A percentile compares a stretch with the other conserved stretches of the same genome.
These are phyloP conservation scores for Colletotrichum sojae DNA, from an alignment of 2,329 filamentous ascomycete genomes.

Conservation along the genomic window DNA sequence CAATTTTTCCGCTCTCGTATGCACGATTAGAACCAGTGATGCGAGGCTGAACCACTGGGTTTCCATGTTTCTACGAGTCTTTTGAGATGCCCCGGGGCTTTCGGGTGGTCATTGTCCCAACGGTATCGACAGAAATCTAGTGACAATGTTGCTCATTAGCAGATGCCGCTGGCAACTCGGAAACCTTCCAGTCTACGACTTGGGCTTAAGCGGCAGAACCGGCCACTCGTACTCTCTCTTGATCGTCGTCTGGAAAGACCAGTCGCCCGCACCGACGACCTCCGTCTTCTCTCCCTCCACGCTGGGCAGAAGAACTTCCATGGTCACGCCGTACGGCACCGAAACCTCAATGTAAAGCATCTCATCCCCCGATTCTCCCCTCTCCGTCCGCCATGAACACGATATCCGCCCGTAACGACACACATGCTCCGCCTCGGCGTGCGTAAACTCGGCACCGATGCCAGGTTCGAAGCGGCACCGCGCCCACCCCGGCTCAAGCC, in stretches of 20 bases:
- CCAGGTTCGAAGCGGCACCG: constrained; percentile 17
- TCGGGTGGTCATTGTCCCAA: no score
- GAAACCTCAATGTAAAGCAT: constrained; percentile 20
- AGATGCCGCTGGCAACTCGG: no score
- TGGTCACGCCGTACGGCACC: constrained; percentile 28
- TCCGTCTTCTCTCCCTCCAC: background rate
- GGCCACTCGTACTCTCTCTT: constrained; percentile 24
- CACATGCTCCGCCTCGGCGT: constrained; percentile 16
- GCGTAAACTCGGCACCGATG: constrained; percentile 18
- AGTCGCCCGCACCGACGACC: constrained; percentile 24
- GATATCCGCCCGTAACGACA: constrained; percentile 25
- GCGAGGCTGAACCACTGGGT: no score
- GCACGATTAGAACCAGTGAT: no score
- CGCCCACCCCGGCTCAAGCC: constrained; percentile 46
- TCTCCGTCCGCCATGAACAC: constrained; percentile 16
- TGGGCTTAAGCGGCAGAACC: constrained; percentile 2
- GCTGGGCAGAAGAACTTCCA: constrained; percentile 35
- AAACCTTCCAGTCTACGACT: no score
- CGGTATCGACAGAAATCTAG: no score
- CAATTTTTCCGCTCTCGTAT: no score
- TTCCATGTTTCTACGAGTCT: no score
- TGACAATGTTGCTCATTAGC: no score
- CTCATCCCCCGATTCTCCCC: background rate
- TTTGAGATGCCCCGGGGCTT: no score
- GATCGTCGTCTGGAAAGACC: constrained; percentile 12